Evolutionary conservation across 345 rosid species (phyloP), one percentile per base, ranked within the genome.

Genomic region (Euphorbia pulcherrima): DNA sequence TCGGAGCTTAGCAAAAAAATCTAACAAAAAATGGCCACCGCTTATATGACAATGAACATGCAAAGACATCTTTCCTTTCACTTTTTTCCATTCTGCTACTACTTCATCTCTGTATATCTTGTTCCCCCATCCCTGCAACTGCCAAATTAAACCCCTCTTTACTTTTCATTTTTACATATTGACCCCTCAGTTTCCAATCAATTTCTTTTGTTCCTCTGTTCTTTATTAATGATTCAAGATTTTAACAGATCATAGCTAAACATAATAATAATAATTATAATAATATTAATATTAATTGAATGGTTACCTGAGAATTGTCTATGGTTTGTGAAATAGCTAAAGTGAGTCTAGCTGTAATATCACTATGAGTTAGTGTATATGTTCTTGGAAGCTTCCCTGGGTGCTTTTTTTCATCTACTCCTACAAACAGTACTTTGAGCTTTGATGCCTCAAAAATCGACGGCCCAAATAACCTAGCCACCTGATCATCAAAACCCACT

Each of bases 31-130:
- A 74, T 92, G 98, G 76, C 96, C 97, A 59, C 96, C 98, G n/a
- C 98, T 90, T 61, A 93, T 90, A 69, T 93, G 98, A 68, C 98
- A 90, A 76, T 93, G 98, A 73, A 90, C 97, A 61, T 93, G 99
- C 17, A 93, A 89, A 23, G 96, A 93, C 99, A 93, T 93, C 74
- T 81, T 85, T 27, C 87, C 97, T 75, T 83, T 89, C 16, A 93
- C 89, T 80, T 93, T 89, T 86, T 93, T 93, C 99, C 99, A 93
- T 73, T 93, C 96, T 8, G 97, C 98, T 55, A 93, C 98, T 14
- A 94, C 92, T 80, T 94, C 99, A 61, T 94, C 99, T 41, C 99
- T 81, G 82, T 90, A 91, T 54, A 94, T 54, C 66, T 62, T 88
- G 77, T 91, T 90, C 57, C 79, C 78, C 96, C 99, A 94, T 35